Evolutionary conservation across 352 stramenopile species (phyloP), one percentile per base, ranked within the genome.

Genomic region (Phytophthora sojae): DNA sequence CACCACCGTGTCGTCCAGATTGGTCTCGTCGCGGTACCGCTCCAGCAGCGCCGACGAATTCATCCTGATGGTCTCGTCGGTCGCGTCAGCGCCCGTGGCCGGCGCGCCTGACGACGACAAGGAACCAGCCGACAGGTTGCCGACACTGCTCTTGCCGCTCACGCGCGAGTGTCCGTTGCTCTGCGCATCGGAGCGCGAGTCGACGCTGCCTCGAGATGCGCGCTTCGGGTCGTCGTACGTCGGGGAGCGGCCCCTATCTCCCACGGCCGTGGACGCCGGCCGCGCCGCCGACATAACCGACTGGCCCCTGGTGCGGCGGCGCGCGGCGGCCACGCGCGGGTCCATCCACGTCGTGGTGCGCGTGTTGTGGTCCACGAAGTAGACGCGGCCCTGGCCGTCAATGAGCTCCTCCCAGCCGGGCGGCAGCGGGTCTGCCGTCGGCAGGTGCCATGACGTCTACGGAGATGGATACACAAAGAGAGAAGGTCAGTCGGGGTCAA

Each of bases 311-410:
- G 54, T 72, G 55, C 61, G 73, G 21, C 65, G 66, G 54, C 49
- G 54, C 0, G 62, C 60, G 2, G 57, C 60, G 17, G 76, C 79
- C 56, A 92, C 79, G 17, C 89, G 86, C 57, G 89, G 89, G 61
- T 96, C 89, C 62, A 94, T 79, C 89, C 89, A 96, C 60, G 89
- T 90, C 4, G 87, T 96, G 15, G 64, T 84, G 45, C 84, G 79
- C 21, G 84, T 89, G 53, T 80, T 93, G 71, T 96, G 89, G 73
- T 96, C 80, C 4, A 95, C 87, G 75, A 93, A 96, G 73, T 95
- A 96, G 14, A 95, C 77, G 50, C 87, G 81, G 2, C 89, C 89
- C 30, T 93, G 80, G 2, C 75, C 64, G 59, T 95, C 89, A 37
- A 86, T 88, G 39, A 95, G 78, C 73, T 94, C 87, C 71, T 96